Percentiles rank a stretch among this genome's conserved stretches.
These are phyloP conservation scores for Populus tomentosa DNA, from an alignment of 441 rosid genomes.

Conservation along the genomic window DNA sequence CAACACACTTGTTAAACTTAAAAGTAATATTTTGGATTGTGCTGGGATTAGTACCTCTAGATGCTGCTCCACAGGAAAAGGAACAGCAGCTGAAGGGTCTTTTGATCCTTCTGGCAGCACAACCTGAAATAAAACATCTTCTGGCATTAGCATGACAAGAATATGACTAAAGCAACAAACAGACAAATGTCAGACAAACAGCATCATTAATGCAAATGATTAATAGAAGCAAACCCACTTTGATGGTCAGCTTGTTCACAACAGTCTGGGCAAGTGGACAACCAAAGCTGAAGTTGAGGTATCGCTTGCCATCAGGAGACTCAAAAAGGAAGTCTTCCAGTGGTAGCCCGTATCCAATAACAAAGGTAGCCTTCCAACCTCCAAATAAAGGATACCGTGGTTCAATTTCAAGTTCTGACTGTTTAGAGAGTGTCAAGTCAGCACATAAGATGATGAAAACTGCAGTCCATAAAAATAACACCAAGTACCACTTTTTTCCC, in stretches of 20 bases:
- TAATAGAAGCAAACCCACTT: constrained; percentile 45
- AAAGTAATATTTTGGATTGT: not conserved
- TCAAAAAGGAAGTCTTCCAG: constrained; percentile 87
- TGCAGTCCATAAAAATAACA: not conserved
- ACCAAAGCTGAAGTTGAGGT: constrained; percentile 94
- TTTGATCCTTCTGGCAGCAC: constrained; percentile 95
- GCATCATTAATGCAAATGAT: constrained; percentile 9
- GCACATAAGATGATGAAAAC: constrained; percentile 7
- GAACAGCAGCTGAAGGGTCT: constrained; percentile 76
- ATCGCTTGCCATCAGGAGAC: constrained; percentile 83
- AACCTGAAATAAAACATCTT: constrained; percentile 47
- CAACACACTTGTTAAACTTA: not conserved
- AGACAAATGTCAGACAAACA: constrained; percentile 5
- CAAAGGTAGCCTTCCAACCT: constrained; percentile 95
- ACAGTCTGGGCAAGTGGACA: constrained; percentile 83
- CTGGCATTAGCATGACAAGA: not conserved
- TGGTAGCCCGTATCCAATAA: constrained; percentile 88
- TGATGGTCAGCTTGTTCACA: constrained; percentile 84
- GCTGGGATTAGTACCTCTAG: constrained; percentile 52
- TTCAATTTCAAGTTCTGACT: constrained; percentile 97
- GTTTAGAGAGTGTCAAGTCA: constrained; percentile 31
- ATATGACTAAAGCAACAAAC: constrained; percentile 4
- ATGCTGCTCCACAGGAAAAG: constrained; percentile 72
- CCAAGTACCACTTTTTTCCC: not conserved
- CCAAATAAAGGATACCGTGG: constrained; percentile 98